A percentile compares a stretch with the other conserved stretches of the same genome.
Evolutionary conservation across 2,329 filamentous ascomycete species (phyloP).

Genomic region (Colletotrichum brevisporum): DNA sequence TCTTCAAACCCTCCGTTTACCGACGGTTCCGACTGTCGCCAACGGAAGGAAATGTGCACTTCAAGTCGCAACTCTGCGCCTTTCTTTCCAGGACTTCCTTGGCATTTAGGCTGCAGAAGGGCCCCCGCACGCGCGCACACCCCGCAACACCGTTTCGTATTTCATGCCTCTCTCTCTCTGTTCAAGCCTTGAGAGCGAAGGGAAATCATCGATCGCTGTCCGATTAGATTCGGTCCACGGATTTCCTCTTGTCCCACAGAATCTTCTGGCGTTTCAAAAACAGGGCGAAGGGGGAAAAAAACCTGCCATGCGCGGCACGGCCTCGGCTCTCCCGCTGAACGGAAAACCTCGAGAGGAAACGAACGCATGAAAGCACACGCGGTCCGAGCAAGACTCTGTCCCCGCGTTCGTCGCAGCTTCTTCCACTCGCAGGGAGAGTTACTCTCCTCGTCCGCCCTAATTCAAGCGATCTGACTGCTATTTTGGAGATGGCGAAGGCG

Average conservation of each 20-base stretch:
- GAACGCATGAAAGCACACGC: constrained; percentile 4
- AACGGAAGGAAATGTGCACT: background rate
- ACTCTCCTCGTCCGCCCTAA: background rate
- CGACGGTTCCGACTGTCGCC: background rate
- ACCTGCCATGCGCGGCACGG: constrained; percentile 2
- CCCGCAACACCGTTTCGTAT: constrained; percentile 11
- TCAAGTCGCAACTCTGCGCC: background rate
- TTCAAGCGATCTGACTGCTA: no score
- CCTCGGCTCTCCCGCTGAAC: background rate
- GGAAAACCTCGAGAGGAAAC: constrained; percentile 9
- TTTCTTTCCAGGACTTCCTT: background rate
- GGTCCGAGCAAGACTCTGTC: constrained; percentile 9
- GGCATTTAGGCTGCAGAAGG: background rate
- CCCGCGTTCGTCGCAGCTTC: constrained; percentile 19
- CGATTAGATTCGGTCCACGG: constrained; percentile 22
- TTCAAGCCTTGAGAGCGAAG: no score
- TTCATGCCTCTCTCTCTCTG: background rate
- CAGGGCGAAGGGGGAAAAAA: background rate
- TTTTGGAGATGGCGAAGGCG: constrained; percentile 10
- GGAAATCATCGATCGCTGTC: background rate
- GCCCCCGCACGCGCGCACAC: background rate
- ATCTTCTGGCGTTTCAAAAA: constrained; percentile 20
- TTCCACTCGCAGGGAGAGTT: background rate
- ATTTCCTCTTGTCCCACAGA: constrained; percentile 10
- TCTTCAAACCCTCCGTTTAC: background rate